These are phyloP conservation scores for Viola pubescens DNA, from an alignment of 441 rosid genomes.

Conservation along the genomic window DNA sequence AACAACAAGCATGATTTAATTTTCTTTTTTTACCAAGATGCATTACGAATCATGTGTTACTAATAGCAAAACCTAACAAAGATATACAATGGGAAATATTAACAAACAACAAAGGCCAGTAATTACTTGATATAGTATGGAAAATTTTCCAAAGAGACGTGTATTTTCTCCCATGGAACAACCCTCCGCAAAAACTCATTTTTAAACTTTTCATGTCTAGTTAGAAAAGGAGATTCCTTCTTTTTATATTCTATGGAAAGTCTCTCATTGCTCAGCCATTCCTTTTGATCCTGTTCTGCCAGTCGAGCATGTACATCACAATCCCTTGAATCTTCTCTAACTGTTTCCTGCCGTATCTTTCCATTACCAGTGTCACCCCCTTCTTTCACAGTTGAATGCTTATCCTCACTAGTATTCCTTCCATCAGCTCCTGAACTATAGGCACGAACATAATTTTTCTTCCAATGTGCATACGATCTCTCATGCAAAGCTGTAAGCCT, in stretches of 20 bases:
- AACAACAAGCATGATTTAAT: slow-evolving; percentile 8
- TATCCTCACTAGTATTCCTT: slow-evolving; percentile 67
- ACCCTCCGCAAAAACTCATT: slow-evolving; percentile 66
- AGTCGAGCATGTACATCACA: slow-evolving; percentile 59
- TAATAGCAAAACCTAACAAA: slow-evolving; percentile 7
- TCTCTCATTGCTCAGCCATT: slow-evolving; percentile 80
- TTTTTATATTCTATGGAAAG: slow-evolving; percentile 61
- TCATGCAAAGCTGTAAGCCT: slow-evolving; percentile 18
- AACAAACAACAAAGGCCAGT: slow-evolving; percentile 10
- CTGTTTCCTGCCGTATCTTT: slow-evolving; percentile 23
- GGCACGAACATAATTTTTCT: slow-evolving; percentile 36
- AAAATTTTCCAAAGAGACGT: slow-evolving; percentile 80
- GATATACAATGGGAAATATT: background rate
- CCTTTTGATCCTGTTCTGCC: slow-evolving; percentile 82
- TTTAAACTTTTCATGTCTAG: slow-evolving; percentile 66
- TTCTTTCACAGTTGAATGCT: slow-evolving; percentile 38
- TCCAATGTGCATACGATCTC: slow-evolving; percentile 18
- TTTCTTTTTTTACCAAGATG: background rate
- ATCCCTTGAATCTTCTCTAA: slow-evolving; percentile 24
- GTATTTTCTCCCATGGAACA: slow-evolving; percentile 85
- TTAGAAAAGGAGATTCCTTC: slow-evolving; percentile 68
- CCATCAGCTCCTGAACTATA: slow-evolving; percentile 84
- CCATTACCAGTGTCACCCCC: slow-evolving; percentile 36
- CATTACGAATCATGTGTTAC: background rate
- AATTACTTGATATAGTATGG: slow-evolving; percentile 84